A percentile compares a stretch with the other conserved stretches of the same genome.
These are phyloP conservation scores for Didymella exigua DNA, from an alignment of 2,329 filamentous ascomycete genomes.

Conservation along the genomic window DNA sequence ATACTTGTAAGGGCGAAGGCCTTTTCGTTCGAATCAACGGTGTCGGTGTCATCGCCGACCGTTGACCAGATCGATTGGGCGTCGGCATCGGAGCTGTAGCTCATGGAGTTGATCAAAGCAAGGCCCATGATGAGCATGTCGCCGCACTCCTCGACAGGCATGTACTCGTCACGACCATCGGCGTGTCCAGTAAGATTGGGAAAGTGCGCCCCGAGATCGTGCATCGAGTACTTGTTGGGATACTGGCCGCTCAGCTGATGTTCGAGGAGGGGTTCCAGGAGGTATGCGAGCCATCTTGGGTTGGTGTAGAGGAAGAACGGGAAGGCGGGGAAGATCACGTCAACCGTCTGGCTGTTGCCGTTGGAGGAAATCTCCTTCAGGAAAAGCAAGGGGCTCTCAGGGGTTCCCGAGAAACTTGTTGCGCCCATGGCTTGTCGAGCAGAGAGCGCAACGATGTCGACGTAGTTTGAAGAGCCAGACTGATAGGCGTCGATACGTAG, in stretches of 20 bases:
- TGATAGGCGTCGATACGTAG: conserved; percentile 72
- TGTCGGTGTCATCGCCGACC: conserved; percentile 41
- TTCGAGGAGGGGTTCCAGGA: conserved; percentile 79
- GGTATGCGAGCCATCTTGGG: conserved; percentile 77
- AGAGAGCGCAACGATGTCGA: conserved; percentile 76
- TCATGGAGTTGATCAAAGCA: conserved; percentile 75
- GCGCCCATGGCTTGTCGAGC: conserved; percentile 82
- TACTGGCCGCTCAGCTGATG: conserved; percentile 84
- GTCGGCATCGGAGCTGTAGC: conserved; percentile 62
- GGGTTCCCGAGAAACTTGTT: conserved; percentile 74
- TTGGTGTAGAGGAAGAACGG: conserved; percentile 88
- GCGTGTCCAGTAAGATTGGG: conserved; percentile 78
- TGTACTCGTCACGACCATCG: conserved; percentile 72
- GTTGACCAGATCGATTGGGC: conserved; percentile 65
- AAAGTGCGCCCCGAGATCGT: conserved; percentile 74
- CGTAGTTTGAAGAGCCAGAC: conserved; percentile 76
- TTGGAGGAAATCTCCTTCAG: conserved; percentile 86
- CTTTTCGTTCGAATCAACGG: conserved; percentile 35
- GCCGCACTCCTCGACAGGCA: conserved; percentile 79
- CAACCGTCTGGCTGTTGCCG: conserved; percentile 83
- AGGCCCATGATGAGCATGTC: conserved; percentile 85
- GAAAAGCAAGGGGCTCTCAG: conserved; percentile 74
- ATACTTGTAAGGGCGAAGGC: conserved; percentile 58
- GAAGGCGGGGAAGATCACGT: conserved; percentile 85
- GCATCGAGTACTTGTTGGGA: conserved; percentile 80